Evolutionary conservation across 2,329 filamentous ascomycete species (phyloP).

Genomic region (Curvularia verruculosa): DNA sequence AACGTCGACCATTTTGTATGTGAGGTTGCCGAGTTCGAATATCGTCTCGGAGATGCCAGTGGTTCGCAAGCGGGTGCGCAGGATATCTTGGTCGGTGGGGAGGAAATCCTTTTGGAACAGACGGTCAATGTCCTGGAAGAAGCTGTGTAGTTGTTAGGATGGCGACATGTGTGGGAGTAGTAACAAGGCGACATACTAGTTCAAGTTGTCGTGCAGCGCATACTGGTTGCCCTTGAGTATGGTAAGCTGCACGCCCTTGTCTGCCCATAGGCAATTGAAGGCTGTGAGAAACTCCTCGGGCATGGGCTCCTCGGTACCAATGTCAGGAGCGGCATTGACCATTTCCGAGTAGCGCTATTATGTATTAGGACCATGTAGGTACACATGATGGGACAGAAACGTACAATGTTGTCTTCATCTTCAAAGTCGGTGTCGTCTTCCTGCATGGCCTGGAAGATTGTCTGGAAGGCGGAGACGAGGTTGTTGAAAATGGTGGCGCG

Average conservation of each 20-base stretch:
- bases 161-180: neutral
- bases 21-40: constrained; percentile 89
- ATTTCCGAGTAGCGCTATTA: constrained; percentile 75
- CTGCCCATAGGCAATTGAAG: constrained; percentile 83
- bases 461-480: constrained; percentile 87
- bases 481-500: constrained; percentile 96
- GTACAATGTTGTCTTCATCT: constrained; percentile 77
- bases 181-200: constrained; percentile 69
- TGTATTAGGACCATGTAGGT: constrained; percentile 8
- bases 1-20: constrained; percentile 97
- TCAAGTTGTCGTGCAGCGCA: constrained; percentile 91
- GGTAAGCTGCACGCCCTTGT: constrained; percentile 82
- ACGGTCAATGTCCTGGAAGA: constrained; percentile 72
- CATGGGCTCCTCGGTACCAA: constrained; percentile 80
- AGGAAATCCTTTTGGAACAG: constrained; percentile 74
- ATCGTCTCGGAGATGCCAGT: constrained; percentile 96
- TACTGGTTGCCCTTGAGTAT: constrained; percentile 95
- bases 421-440: constrained; percentile 82
- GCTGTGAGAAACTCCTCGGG: constrained; percentile 78
- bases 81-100: constrained; percentile 91
- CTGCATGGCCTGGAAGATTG: constrained; percentile 89
- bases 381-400: constrained; percentile 38
- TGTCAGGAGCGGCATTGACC: constrained; percentile 79
- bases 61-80: constrained; percentile 86
- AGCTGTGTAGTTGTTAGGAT: constrained; percentile 61